These are phyloP conservation scores for Cruciata laevipes DNA, from an alignment of 257 asterid genomes.

Conservation along the genomic window DNA sequence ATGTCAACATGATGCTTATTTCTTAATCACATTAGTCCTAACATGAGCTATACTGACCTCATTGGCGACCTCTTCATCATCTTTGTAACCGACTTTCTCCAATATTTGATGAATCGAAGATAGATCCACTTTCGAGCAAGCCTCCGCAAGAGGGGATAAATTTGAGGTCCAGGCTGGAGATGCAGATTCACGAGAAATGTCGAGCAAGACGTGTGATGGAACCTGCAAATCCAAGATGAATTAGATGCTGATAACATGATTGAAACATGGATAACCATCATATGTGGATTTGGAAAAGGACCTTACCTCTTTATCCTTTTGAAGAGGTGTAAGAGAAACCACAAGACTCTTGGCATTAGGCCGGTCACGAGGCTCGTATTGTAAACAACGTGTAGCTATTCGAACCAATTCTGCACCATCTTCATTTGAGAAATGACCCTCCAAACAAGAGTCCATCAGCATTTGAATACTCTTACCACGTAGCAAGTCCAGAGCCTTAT, in stretches of 20 bases:
- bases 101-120: constrained; percentile 38
- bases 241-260: neutral
- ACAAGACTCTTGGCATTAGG: constrained; percentile 36
- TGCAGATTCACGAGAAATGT: constrained; percentile 28
- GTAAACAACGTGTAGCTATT: constrained; percentile 40
- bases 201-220: constrained; percentile 35
- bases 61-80: constrained; percentile 33
- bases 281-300: neutral
- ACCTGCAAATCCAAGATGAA: constrained; percentile 27
- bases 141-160: constrained; percentile 42
- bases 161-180: constrained; percentile 19
- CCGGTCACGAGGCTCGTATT: constrained; percentile 41
- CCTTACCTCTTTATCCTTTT: constrained; percentile 33
- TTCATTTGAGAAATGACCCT: constrained; percentile 38
- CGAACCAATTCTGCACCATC: constrained; percentile 35
- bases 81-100: constrained; percentile 43
- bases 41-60: constrained; percentile 27
- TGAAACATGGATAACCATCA: neutral
- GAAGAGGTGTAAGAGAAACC: constrained; percentile 33
- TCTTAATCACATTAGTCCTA: neutral
- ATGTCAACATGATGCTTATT: neutral
- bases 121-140: constrained; percentile 38
- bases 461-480: constrained; percentile 34
- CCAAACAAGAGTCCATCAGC: constrained; percentile 46
- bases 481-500: constrained; percentile 46